Percentiles rank a stretch among this genome's conserved stretches.
Conservation (phyloP, 2,329 filamentous ascomycete species). For the Hyphodiscus sp. region DNA sequence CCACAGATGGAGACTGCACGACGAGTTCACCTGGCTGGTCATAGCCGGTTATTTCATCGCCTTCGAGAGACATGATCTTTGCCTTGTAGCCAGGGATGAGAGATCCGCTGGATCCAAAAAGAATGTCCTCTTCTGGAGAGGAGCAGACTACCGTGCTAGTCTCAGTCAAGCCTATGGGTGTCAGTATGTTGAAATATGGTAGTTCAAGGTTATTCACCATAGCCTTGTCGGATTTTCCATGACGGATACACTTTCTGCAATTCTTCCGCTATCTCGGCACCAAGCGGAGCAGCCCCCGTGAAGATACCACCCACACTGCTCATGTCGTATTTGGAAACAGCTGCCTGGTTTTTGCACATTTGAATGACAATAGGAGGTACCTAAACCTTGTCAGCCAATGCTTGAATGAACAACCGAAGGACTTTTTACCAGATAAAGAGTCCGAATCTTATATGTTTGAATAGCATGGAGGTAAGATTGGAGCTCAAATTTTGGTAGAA, state of each 20-base stretch:
- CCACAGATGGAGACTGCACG: conserved; percentile 69
- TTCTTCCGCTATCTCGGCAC: conserved; percentile 63
- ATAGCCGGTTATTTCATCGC: conserved; percentile 56
- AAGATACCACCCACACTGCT: conserved; percentile 60
- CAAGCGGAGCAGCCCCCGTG: conserved; percentile 73
- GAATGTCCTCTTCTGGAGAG: conserved; percentile 55
- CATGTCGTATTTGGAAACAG: conserved; percentile 63
- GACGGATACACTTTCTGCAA: conserved; percentile 54
- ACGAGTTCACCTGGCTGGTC: conserved; percentile 76
- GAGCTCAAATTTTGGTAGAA: conserved; percentile 72
- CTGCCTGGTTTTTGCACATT: conserved; percentile 58
- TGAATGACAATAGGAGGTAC: conserved; percentile 78
- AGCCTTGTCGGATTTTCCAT: conserved; percentile 64
- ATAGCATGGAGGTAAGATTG: conserved; percentile 56
- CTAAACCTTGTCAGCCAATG: conserved; percentile 30
- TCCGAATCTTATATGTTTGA: conserved; percentile 60
- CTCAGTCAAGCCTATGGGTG: conserved; percentile 61
- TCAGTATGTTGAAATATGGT: background rate
- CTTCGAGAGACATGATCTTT: conserved; percentile 61
- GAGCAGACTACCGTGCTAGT: conserved; percentile 63
- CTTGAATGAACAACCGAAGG: background rate
- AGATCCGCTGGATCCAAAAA: conserved; percentile 65
- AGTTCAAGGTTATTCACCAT: conserved; percentile 42
- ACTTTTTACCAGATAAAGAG: conserved; percentile 56
- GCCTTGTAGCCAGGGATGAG: conserved; percentile 59